Conservation (phyloP, 2,329 filamentous ascomycete species). For the Neoarthrinium moseri region DNA sequence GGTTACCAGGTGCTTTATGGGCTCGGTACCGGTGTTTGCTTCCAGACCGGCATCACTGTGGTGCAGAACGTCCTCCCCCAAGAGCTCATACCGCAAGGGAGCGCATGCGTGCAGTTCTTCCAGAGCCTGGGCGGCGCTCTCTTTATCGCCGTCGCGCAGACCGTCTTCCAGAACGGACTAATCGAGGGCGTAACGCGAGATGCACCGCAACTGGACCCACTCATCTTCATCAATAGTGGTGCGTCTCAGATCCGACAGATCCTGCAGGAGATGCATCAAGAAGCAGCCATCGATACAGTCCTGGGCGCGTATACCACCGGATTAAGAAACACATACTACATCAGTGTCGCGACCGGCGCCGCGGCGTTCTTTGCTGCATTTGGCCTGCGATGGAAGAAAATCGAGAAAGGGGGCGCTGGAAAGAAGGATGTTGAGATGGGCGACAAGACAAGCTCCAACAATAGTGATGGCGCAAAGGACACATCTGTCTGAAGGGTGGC, state of each 20-base stretch:
- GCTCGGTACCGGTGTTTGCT: slow-evolving; percentile 48
- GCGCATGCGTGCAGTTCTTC: slow-evolving; percentile 57
- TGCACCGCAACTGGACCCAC: slow-evolving; percentile 44
- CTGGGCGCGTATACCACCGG: slow-evolving; percentile 49
- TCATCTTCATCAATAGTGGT: slow-evolving; percentile 50
- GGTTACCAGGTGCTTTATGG: slow-evolving; percentile 58
- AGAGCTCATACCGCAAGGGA: slow-evolving; percentile 48
- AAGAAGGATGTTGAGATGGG: background rate
- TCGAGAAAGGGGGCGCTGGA: slow-evolving; percentile 37
- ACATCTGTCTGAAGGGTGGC: no score
- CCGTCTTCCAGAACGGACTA: slow-evolving; percentile 66
- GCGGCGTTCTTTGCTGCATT: slow-evolving; percentile 43
- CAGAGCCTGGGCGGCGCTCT: slow-evolving; percentile 66
- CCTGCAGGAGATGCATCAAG: slow-evolving; percentile 37
- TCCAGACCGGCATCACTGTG: slow-evolving; percentile 47
- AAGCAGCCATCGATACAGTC: slow-evolving; percentile 41
- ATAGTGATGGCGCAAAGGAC: background rate
- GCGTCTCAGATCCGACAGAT: slow-evolving; percentile 48
- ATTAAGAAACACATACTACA: slow-evolving; percentile 50
- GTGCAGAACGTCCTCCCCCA: slow-evolving; percentile 51
- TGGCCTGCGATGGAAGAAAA: slow-evolving; percentile 52
- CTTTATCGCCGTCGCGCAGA: slow-evolving; percentile 63
- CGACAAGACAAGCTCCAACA: background rate
- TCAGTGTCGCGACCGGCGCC: slow-evolving; percentile 46
- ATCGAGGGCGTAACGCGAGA: slow-evolving; percentile 46